These are phyloP conservation scores for Marasmius fiardii DNA, from an alignment of 1,284 basidiomycete species.

Conservation along the genomic window DNA sequence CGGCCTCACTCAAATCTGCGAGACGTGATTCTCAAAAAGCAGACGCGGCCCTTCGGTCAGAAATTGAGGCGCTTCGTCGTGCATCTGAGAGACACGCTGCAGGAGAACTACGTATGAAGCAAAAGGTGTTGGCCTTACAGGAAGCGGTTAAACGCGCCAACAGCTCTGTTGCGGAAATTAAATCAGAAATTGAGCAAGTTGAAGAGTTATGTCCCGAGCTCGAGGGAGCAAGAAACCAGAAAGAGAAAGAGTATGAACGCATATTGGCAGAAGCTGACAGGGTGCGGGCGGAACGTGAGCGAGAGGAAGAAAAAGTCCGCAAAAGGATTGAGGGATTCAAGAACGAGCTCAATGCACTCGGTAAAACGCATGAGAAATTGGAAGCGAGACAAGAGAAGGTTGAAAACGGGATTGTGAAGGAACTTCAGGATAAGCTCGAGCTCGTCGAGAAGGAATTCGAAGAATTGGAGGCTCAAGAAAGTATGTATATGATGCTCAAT, in stretches of 20 bases:
- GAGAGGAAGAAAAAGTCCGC: conserved; percentile 49
- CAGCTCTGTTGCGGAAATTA: conserved; percentile 53
- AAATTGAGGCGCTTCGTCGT: conserved; percentile 72
- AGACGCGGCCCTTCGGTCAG: conserved; percentile 65
- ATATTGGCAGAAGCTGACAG: conserved; percentile 45
- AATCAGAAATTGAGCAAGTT: conserved; percentile 45
- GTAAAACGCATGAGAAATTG: conserved; percentile 51
- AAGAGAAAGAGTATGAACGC: conserved; percentile 43
- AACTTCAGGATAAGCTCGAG: conserved; percentile 52
- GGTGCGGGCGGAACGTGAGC: conserved; percentile 40
- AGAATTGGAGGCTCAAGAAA: conserved; percentile 33
- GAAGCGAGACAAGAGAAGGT: conserved; percentile 51
- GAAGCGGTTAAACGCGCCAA: conserved; percentile 72
- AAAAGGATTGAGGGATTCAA: conserved; percentile 58
- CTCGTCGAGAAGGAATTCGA: conserved; percentile 48
- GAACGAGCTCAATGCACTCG: conserved; percentile 40
- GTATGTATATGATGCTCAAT: conserved; percentile 9
- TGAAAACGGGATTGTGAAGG: conserved; percentile 43
- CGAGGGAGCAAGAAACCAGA: conserved; percentile 35
- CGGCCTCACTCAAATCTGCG: conserved; percentile 60
- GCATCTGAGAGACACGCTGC: conserved; percentile 66
- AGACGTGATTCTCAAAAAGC: conserved; percentile 73
- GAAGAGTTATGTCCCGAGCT: conserved; percentile 52
- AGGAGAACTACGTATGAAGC: conserved; percentile 63
- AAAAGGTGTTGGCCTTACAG: conserved; percentile 74